phyloP scores from a whole-genome alignment of 2,329 filamentous ascomycete genomes.

The Fusarium siculi region DNA sequence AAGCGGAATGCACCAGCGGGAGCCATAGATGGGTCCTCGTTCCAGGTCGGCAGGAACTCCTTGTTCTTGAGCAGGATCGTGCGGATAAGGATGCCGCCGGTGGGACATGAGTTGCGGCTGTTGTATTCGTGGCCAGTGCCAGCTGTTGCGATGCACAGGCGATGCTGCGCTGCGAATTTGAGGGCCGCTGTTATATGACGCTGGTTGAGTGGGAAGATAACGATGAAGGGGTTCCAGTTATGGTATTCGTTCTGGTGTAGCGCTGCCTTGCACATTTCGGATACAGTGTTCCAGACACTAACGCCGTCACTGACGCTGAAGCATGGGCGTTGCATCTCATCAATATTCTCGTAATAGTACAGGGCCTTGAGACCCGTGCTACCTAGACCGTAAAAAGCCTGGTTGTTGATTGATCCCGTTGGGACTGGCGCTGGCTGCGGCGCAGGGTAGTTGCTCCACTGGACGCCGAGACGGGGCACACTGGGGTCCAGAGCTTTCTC shows the following conservation, averaged over 20 bases:
- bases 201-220: background rate
- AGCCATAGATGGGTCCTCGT: background rate
- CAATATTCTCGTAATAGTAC: background rate
- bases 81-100: conserved; percentile 3
- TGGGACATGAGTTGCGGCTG: conserved; percentile 1
- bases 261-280: background rate
- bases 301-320: background rate
- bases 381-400: background rate
- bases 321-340: background rate
- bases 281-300: background rate
- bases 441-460: background rate
- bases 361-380: background rate
- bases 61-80: conserved; percentile 3
- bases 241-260: conserved; percentile 2
- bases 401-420: background rate
- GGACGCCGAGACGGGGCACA: background rate
- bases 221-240: background rate
- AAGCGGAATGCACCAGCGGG: conserved; percentile 2
- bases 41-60: background rate
- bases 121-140: conserved; percentile 9
- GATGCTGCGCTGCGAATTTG: background rate
- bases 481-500: background rate
- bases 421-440: conserved; percentile 1
- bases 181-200: background rate
- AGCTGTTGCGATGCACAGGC: background rate